A percentile compares a stretch with the other conserved stretches of the same genome.
phyloP scores from a whole-genome alignment of 305 asterid genomes.

The Fraxinus sp. region DNA sequence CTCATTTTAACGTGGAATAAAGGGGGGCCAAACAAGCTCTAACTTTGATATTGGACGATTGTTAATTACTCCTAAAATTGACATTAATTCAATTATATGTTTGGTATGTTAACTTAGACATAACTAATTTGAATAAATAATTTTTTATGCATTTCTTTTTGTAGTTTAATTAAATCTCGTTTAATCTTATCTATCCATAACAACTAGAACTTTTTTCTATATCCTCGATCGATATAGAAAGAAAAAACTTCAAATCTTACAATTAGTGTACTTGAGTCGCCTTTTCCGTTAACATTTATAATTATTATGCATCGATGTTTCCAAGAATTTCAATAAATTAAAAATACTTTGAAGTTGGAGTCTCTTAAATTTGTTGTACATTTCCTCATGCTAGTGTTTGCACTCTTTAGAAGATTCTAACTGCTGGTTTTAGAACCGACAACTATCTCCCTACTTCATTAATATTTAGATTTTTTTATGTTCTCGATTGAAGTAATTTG shows the following conservation, averaged over 20 bases:
- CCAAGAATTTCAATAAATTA: neutral
- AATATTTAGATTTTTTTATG: neutral
- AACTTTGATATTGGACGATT: neutral
- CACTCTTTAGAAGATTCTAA: slow-evolving; percentile 18
- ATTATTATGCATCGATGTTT: slow-evolving; percentile 20
- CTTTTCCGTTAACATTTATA: slow-evolving; percentile 5
- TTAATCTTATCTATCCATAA: neutral
- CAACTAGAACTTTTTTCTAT: neutral
- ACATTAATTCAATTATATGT: neutral
- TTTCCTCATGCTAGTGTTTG: slow-evolving; percentile 18
- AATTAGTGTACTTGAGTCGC: neutral
- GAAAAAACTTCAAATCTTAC: neutral
- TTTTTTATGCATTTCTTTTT: too few relatives aligned
- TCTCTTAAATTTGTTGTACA: neutral
- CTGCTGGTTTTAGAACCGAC: slow-evolving; percentile 4
- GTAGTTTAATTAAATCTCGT: neutral
- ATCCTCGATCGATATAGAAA: neutral
- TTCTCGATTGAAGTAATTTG: neutral
- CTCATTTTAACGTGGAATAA: too few relatives aligned
- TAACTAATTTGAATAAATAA: too few relatives aligned
- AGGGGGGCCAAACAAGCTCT: too few relatives aligned
- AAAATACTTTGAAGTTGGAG: neutral
- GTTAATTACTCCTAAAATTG: neutral
- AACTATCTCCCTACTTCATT: too few relatives aligned
- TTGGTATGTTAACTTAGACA: neutral